phyloP scores from a whole-genome alignment of 2,329 filamentous ascomycete genomes.

The Colletotrichum truncatum region DNA sequence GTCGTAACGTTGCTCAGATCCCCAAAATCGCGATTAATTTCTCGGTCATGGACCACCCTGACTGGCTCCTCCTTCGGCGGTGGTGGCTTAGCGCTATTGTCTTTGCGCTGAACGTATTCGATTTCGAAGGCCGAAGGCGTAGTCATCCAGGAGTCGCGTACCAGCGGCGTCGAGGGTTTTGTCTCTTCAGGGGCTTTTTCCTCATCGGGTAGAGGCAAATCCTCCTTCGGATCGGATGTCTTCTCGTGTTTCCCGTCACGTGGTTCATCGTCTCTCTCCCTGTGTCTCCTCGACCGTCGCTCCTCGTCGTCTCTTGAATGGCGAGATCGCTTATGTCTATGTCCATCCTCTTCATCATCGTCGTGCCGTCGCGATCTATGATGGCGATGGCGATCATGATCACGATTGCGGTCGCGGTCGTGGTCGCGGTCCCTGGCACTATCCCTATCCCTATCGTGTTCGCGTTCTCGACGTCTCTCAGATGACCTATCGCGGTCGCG shows the following conservation, averaged over 20 bases:
- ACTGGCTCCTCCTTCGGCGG: slow-evolving; percentile 68
- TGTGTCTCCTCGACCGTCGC: slow-evolving; percentile 37
- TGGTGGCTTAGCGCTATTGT: slow-evolving; percentile 62
- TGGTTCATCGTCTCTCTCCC: slow-evolving; percentile 31
- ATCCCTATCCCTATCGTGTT: slow-evolving; percentile 32
- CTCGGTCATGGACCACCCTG: slow-evolving; percentile 79
- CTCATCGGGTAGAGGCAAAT: slow-evolving; percentile 61
- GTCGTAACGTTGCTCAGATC: slow-evolving; percentile 67
- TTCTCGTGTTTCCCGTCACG: slow-evolving; percentile 46
- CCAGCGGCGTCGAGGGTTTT: slow-evolving; percentile 50
- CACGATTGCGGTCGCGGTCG: slow-evolving; percentile 40
- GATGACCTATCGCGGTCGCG: slow-evolving; percentile 44
- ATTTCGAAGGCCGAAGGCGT: slow-evolving; percentile 79
- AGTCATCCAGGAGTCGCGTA: slow-evolving; percentile 93
- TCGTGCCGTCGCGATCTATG: slow-evolving; percentile 46
- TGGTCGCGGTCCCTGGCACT: too few relatives aligned
- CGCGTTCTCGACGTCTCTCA: slow-evolving; percentile 33
- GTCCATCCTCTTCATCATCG: slow-evolving; percentile 60
- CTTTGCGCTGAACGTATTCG: slow-evolving; percentile 78
- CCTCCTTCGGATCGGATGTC: slow-evolving; percentile 56
- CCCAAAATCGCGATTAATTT: slow-evolving; percentile 76
- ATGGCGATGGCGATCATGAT: slow-evolving; percentile 40
- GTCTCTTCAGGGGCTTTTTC: slow-evolving; percentile 37
- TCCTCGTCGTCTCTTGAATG: slow-evolving; percentile 62
- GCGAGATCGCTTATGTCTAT: slow-evolving; percentile 72